Evolutionary conservation across 352 stramenopile species (phyloP).

Genomic region (Globisporangium polare): DNA sequence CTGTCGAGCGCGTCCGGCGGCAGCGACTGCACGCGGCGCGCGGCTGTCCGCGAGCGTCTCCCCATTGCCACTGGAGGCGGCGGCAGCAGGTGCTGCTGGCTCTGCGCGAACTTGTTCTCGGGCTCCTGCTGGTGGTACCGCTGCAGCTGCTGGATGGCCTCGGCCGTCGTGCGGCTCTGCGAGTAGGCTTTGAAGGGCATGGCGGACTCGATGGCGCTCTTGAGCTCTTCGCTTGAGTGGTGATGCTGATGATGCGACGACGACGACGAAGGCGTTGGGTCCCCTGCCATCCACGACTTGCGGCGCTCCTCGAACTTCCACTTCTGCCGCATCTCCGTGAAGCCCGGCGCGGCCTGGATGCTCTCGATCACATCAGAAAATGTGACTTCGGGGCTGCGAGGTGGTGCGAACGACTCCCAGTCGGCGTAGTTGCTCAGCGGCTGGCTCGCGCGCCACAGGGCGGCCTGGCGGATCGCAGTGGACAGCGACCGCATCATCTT

Average conservation of each 20-base stretch:
- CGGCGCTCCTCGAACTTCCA: constrained; percentile 61
- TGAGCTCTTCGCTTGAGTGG: constrained; percentile 14
- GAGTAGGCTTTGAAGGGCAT: constrained; percentile 31
- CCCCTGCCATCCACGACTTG: constrained; percentile 74
- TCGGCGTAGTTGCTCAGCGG: constrained; percentile 64
- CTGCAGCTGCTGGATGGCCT: constrained; percentile 16
- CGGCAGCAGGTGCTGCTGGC: constrained; percentile 24
- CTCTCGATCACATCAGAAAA: constrained; percentile 77
- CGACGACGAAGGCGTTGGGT: constrained; percentile 21
- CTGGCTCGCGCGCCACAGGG: constrained; percentile 73
- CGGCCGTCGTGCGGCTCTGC: constrained; percentile 22
- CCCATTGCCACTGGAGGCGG: constrained; percentile 12
- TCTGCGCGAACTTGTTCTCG: constrained; percentile 17
- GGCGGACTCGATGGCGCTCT: constrained; percentile 3
- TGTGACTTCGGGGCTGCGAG: constrained; percentile 54
- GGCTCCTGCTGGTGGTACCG: constrained; percentile 13
- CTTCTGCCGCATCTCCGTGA: constrained; percentile 38
- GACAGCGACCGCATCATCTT: constrained; percentile 77
- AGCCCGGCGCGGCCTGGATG: constrained; percentile 40
- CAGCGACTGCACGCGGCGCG: constrained; percentile 58
- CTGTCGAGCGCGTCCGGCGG: constrained; percentile 52
- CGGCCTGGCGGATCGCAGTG: constrained; percentile 67
- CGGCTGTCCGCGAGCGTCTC: constrained; percentile 19
- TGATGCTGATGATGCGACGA: constrained; percentile 4
- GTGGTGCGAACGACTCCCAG: constrained; percentile 58